These are phyloP conservation scores for Coprinellus micaceus DNA, from an alignment of 768 basidiomycete species.

Conservation along the genomic window DNA sequence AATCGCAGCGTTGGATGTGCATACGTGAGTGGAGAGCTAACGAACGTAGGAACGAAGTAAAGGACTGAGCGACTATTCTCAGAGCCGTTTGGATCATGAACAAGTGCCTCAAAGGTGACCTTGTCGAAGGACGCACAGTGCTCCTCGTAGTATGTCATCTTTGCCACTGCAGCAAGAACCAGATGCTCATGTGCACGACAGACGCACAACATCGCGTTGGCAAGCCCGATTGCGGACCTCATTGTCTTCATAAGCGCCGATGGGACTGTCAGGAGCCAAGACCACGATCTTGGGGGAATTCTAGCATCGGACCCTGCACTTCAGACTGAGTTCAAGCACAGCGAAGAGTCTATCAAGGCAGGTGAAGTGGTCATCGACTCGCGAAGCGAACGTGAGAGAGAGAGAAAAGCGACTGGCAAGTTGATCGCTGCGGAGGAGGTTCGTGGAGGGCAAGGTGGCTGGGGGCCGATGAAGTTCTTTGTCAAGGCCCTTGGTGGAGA, in stretches of 20 bases:
- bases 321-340: conserved; percentile 20
- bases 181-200: conserved; percentile 12
- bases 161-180: not conserved
- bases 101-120: conserved; percentile 74
- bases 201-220: conserved; percentile 53
- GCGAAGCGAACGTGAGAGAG: conserved; percentile 19
- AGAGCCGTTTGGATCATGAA: conserved; percentile 81
- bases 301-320: conserved; percentile 37
- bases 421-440: conserved; percentile 61
- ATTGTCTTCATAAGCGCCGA: conserved; percentile 53
- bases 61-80: too few relatives aligned
- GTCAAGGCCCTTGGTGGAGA: conserved; percentile 30
- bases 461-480: conserved; percentile 39
- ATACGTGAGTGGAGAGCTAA: conserved; percentile 17
- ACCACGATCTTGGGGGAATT: too few relatives aligned
- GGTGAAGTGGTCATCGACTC: conserved; percentile 23
- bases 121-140: conserved; percentile 76
- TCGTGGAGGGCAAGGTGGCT: conserved; percentile 51
- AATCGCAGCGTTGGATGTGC: conserved; percentile 55
- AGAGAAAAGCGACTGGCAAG: conserved; percentile 37
- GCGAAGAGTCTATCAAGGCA: conserved; percentile 21
- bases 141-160: conserved; percentile 59
- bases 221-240: conserved; percentile 49
- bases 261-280: too few relatives aligned
- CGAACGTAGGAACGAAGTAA: not conserved